phyloP scores from a whole-genome alignment of 352 stramenopile genomes.

The Peronospora destructor region DNA sequence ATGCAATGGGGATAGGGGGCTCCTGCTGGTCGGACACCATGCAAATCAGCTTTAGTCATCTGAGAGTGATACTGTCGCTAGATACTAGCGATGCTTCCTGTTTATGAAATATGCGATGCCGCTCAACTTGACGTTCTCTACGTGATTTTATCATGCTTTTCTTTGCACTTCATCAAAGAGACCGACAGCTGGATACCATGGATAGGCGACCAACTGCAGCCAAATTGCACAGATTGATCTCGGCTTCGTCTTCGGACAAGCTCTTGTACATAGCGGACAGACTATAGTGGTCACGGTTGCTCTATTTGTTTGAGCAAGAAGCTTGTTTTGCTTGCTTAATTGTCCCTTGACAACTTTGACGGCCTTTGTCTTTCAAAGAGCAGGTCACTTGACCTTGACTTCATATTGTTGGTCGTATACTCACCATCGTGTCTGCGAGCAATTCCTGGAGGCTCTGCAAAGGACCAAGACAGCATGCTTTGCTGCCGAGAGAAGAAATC shows the following conservation, averaged over 20 bases:
- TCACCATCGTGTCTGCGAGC: constrained; percentile 32
- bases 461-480: constrained; percentile 8
- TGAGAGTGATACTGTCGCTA: constrained; percentile 16
- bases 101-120: constrained; percentile 15
- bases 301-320: background rate
- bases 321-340: background rate
- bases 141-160: constrained; percentile 5
- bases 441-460: constrained; percentile 29
- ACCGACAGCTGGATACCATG: constrained; percentile 15
- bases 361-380: background rate
- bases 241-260: constrained; percentile 18
- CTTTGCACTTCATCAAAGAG: constrained; percentile 15
- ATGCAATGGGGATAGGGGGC: background rate
- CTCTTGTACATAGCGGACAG: background rate
- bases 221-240: background rate
- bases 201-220: constrained; percentile 24
- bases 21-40: constrained; percentile 10
- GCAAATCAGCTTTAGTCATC: constrained; percentile 21
- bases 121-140: constrained; percentile 24
- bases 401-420: constrained; percentile 16
- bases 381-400: constrained; percentile 1
- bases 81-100: constrained; percentile 8
- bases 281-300: too few relatives aligned
- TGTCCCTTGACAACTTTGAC: constrained; percentile 4
- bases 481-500: constrained; percentile 5